A percentile compares a stretch with the other conserved stretches of the same genome.
Conservation (phyloP, 108 stramenopile species). For the Stephanodiscus triporus region DNA sequence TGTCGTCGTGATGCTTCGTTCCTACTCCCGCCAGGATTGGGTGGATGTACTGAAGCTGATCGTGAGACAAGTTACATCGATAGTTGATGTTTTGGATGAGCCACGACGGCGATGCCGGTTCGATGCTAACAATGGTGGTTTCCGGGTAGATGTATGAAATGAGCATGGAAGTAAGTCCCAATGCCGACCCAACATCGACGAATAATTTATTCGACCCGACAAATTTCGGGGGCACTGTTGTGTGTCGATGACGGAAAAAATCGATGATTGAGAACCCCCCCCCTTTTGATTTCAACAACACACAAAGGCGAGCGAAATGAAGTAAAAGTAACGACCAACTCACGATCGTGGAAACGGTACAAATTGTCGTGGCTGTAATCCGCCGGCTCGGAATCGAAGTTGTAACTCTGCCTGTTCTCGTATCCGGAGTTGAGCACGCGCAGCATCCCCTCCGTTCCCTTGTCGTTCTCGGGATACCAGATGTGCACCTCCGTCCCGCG, state of each 20-base stretch:
- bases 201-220: conserved; percentile 71
- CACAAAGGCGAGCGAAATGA: not conserved
- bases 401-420: conserved; percentile 39
- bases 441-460: conserved; percentile 61
- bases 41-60: conserved; percentile 55
- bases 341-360: conserved; percentile 44
- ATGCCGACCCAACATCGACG: conserved; percentile 77
- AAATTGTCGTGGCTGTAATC: conserved; percentile 39
- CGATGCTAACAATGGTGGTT: conserved; percentile 72
- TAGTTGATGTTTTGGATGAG: conserved; percentile 77
- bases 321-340: not conserved
- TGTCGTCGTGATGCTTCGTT: conserved; percentile 64
- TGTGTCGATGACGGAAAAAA: not conserved
- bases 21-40: conserved; percentile 73
- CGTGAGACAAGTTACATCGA: conserved; percentile 65
- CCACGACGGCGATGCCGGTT: conserved; percentile 82
- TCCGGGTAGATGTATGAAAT: conserved; percentile 64
- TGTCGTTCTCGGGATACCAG: conserved; percentile 68
- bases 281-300: too few species aligned
- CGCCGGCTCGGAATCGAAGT: conserved; percentile 54
- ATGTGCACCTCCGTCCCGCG: conserved; percentile 54
- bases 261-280: too few species aligned
- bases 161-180: conserved; percentile 72
- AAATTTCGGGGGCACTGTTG: conserved; percentile 45
- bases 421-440: conserved; percentile 54